phyloP scores from a whole-genome alignment of 495 filamentous ascomycete species.

The Gamarada debralockiae region DNA sequence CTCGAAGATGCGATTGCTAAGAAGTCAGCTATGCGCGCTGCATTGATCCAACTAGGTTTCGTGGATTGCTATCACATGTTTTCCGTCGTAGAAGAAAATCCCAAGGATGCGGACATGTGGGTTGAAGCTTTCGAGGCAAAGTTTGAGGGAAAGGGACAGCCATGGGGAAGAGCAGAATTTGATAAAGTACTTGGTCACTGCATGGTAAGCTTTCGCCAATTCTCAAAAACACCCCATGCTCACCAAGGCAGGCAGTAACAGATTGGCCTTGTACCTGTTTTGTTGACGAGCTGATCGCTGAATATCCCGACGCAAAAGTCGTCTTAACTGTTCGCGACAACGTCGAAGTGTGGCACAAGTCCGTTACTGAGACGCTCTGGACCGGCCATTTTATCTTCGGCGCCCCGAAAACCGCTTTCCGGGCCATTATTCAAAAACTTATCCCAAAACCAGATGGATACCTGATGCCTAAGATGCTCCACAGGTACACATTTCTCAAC shows the following conservation, averaged over 20 bases:
- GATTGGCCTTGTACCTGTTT: slow-evolving; percentile 34
- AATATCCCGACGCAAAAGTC: slow-evolving; percentile 44
- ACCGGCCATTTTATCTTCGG: background rate
- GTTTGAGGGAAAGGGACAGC: slow-evolving; percentile 12
- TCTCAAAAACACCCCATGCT: background rate
- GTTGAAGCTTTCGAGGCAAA: slow-evolving; percentile 10
- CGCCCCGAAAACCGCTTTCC: background rate
- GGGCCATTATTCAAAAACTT: background rate
- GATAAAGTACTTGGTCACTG: slow-evolving; percentile 40
- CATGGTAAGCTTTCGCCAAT: slow-evolving; percentile 5
- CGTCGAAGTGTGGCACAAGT: slow-evolving; percentile 35
- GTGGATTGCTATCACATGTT: slow-evolving; percentile 14
- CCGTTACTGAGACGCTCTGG: slow-evolving; percentile 12
- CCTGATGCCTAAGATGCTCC: background rate
- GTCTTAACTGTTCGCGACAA: slow-evolving; percentile 35
- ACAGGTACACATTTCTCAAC: background rate
- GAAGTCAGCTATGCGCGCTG: slow-evolving; percentile 10
- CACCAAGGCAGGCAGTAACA: slow-evolving; percentile 37
- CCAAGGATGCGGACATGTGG: slow-evolving; percentile 19
- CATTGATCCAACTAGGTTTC: slow-evolving; percentile 17
- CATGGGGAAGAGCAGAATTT: slow-evolving; percentile 4
- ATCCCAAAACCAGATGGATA: background rate
- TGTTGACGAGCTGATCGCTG: slow-evolving; percentile 34
- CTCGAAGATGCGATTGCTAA: background rate
- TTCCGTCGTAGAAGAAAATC: slow-evolving; percentile 2